Evolutionary conservation across 1,139 yeast species (phyloP), one percentile per base, ranked within the genome.

Genomic region (Kurtzmaniella quercitrusa): DNA sequence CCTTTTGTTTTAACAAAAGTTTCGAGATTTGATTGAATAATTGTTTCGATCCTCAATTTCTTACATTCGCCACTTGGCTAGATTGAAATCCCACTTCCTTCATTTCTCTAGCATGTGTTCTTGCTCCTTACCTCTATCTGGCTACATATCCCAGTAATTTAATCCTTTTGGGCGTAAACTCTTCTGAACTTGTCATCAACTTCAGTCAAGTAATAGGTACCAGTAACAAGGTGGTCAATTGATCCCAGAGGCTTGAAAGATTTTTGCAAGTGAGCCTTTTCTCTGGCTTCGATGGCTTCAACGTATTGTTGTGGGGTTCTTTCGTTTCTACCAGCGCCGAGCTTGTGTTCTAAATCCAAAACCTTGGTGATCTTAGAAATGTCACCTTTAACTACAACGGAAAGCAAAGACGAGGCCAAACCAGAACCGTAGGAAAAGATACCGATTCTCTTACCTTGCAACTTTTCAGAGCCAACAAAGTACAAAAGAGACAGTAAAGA

Each of bases 361-460:
- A 70, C 75, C 55, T 78, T 67, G 54, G 80, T 78, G 54, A 94
- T 84, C 46, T 75, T 51, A 35, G 86, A 70, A 51, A 93, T 74
- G 65, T 93, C 98, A 47, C 95, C 96, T 54, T 76, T 78, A 49
- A 94, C 87, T 49, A 73, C 79, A 51, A 82, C 80, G 30, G 96
- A 84, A 70, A 81, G 86, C 67, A 94, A 74, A 38, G 96, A 82
- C 19, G 98, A 79, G 40, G 99, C 98, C 51, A 93, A 79, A 58
- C 99, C 99, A 22, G 98, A 93, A 52, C 99, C 99, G 67, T 94
- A 94, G 20, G 98, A 93, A 74, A 91, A 94, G 54, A 91, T 64
- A 57, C 96, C 95, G 58, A 94, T 74, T 66, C 97, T 83, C 76
- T 91, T 88, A 57, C 78, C 79, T 63, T 82, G 88, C 55, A 91